Conservation (phyloP, 2,329 filamentous ascomycete genomes). For the Sarocladiaceae sp. region DNA sequence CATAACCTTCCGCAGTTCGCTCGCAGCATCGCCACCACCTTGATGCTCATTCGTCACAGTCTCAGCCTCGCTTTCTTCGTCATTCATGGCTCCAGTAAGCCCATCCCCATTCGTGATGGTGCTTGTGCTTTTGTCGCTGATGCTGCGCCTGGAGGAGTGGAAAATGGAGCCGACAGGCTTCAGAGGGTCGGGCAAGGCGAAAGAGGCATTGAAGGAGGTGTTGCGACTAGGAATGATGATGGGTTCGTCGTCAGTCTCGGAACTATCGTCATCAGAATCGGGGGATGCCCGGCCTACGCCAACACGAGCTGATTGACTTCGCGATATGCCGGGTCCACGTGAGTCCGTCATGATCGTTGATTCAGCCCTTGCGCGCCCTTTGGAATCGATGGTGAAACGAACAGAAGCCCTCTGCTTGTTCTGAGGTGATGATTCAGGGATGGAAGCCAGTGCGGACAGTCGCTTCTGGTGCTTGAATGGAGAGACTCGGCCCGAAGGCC, state of each 20-base stretch:
- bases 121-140: constrained; percentile 43
- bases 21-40: constrained; percentile 49
- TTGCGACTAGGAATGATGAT: constrained; percentile 59
- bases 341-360: constrained; percentile 30
- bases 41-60: constrained; percentile 42
- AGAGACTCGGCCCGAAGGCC: constrained; percentile 42
- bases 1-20: constrained; percentile 53
- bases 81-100: constrained; percentile 25
- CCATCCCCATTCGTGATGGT: constrained; percentile 30
- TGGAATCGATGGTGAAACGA: constrained; percentile 57
- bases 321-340: constrained; percentile 20
- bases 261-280: constrained; percentile 46
- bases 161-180: constrained; percentile 44
- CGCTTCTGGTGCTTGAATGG: constrained; percentile 47
- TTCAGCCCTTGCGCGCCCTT: constrained; percentile 51
- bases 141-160: constrained; percentile 38
- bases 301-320: constrained; percentile 16
- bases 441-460: constrained; percentile 47
- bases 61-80: constrained; percentile 52
- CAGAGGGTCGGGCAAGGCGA: constrained; percentile 48
- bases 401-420: constrained; percentile 48
- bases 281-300: constrained; percentile 27
- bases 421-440: constrained; percentile 44
- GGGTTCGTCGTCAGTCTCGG: constrained; percentile 57
- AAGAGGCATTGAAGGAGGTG: constrained; percentile 46